Base-by-base conservation (phyloP, 169 alveolate genomes). In the Plasmodium berghei region DNA sequence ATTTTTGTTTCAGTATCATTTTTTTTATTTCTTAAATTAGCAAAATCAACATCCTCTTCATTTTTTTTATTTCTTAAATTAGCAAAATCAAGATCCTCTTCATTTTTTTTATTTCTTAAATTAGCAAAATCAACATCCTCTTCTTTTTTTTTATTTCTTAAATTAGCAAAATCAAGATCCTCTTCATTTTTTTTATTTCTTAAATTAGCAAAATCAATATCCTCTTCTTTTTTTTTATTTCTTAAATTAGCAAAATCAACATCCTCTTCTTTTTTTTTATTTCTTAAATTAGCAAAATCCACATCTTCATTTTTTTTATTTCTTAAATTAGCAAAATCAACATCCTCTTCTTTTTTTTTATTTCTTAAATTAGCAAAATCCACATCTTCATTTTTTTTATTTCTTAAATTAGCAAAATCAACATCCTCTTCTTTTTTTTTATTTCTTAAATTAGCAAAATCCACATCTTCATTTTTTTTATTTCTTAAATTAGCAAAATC, bases 111-210 rank as follows among this genome's bases (percentile, higher is more conserved):
- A 9, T 58, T 72, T 72, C 87, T 72, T 6, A 72, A 1, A 28
- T 55, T 28, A 0, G 71, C 26, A 18, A 72, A 72, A 8, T 72
- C 86, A 1, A 9, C 14, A 1, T 26, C 3, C 16, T 55, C 85
- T 1, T 72, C 71, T 4, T 55, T 58, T 5, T 70, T 70, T 46
- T 70, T 70, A 70, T 24, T 70, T 70, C 87, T 72, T 5, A 72
- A 1, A 55, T 56, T 58, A 3, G 87, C 28, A 16, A 72, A 72
- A 8, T 72, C 87, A 14, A 72, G 0, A 56, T 48, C 46, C 1
- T 69, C 64, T 14, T 26, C 40, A 8, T 75, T 59, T 8, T 59
- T 59, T 8, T 18, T 75, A 48, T 20, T 75, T 55, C 88, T 24
- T 0, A 22, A n/a, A 52, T 59, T 42, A 1, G 24, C 52, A 26